Evolutionary conservation across 345 rosid genomes (phyloP).

Genomic region (Nasturtium officinale): DNA sequence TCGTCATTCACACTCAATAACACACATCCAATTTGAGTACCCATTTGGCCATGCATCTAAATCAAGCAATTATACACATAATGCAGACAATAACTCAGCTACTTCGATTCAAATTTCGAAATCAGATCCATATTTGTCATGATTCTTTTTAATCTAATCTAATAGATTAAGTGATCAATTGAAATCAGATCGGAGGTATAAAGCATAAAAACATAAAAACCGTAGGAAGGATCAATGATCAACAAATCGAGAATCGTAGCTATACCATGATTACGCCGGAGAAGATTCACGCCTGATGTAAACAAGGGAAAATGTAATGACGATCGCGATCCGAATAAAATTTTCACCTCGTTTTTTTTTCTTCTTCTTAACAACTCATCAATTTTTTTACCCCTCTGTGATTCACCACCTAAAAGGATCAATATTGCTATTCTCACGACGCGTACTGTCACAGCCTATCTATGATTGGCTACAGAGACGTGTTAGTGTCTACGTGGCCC

Average conservation of each 20-base stretch:
- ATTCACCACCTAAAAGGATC: conserved; percentile 2
- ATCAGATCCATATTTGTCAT: too few relatives aligned
- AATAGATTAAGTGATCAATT: background rate
- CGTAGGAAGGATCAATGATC: background rate
- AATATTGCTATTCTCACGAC: conserved; percentile 22
- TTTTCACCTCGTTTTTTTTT: background rate
- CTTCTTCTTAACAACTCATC: too few relatives aligned
- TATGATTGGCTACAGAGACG: conserved; percentile 29
- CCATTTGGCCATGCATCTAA: background rate
- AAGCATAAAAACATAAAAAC: background rate
- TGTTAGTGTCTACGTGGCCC: conserved; percentile 1
- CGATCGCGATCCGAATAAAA: background rate
- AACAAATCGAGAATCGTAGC: background rate
- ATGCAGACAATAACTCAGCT: background rate
- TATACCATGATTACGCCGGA: conserved; percentile 34
- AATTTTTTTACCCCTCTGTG: background rate
- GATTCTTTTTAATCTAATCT: background rate
- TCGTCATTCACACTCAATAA: background rate
- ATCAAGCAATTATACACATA: conserved; percentile 7
- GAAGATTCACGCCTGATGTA: background rate
- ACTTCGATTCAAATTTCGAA: background rate
- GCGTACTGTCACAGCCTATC: background rate
- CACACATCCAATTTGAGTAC: background rate
- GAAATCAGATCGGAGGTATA: conserved; percentile 4
- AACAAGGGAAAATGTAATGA: background rate